Evolutionary conservation across 176 grass and related monocot genomes (phyloP).

Genomic region (Bothriochloa decipiens): DNA sequence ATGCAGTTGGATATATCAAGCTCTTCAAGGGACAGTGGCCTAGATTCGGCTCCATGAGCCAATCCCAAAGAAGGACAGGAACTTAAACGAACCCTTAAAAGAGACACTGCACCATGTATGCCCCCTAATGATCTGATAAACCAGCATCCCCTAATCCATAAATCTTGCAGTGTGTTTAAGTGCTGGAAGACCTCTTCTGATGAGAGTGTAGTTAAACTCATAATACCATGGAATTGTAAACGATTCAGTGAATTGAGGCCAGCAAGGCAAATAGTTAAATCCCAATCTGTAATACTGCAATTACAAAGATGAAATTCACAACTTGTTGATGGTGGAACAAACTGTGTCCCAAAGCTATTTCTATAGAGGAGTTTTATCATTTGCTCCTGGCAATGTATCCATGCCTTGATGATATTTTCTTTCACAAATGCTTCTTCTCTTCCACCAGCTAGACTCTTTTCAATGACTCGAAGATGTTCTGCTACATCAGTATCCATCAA

Average conservation of each 20-base stretch:
- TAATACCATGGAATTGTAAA: rapidly evolving
- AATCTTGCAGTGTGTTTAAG: not conserved
- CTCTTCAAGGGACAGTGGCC: not conserved
- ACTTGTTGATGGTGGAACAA: not conserved
- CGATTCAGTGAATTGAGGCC: not conserved
- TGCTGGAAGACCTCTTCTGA: slow-evolving; percentile 1
- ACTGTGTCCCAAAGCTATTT: rapidly evolving
- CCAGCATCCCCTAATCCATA: not conserved
- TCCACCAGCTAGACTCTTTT: no score
- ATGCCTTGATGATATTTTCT: slow-evolving; percentile 5
- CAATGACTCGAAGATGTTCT: not conserved
- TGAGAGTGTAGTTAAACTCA: slow-evolving; percentile 25
- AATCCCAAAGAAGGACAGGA: not conserved
- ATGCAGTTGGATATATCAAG: rapidly evolving
- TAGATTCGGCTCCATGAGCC: not conserved
- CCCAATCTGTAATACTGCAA: slow-evolving; percentile 10
- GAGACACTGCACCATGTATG: no score
- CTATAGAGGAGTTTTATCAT: not conserved
- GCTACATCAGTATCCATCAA: not conserved
- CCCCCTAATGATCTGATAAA: slow-evolving; percentile 25
- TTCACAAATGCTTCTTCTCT: not conserved
- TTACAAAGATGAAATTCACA: rapidly evolving
- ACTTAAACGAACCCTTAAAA: no score
- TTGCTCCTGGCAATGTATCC: not conserved
- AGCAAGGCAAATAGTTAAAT: slow-evolving; percentile 1